A percentile compares a stretch with the other conserved stretches of the same genome.
These are phyloP conservation scores for Heliocybe sulcata DNA, from an alignment of 1,284 basidiomycete species.

Conservation along the genomic window DNA sequence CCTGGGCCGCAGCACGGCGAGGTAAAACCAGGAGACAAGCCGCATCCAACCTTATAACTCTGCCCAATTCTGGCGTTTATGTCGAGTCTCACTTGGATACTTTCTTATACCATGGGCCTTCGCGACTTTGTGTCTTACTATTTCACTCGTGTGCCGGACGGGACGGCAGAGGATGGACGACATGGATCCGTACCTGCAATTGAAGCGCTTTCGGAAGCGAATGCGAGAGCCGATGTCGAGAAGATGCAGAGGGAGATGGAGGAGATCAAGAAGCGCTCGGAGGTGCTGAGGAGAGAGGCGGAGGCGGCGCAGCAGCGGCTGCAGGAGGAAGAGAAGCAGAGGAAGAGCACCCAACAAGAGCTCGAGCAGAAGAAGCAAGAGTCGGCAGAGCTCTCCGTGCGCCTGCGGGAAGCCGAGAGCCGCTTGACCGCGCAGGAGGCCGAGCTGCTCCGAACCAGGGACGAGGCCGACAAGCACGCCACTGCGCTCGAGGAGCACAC, in stretches of 20 bases:
- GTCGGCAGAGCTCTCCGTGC: background rate
- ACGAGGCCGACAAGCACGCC: background rate
- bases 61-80: background rate
- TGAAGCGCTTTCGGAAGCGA: background rate
- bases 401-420: background rate
- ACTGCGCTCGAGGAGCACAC: background rate
- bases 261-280: background rate
- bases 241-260: background rate
- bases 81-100: background rate
- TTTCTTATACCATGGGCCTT: background rate
- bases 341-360: background rate
- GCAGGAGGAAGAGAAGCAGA: background rate
- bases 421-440: background rate
- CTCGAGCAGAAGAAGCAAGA: background rate
- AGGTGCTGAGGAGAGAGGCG: background rate
- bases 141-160: background rate
- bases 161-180: background rate
- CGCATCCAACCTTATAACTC: background rate
- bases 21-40: background rate
- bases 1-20: too few species aligned
- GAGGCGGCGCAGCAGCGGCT: background rate
- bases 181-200: background rate
- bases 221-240: background rate
- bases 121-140: background rate
- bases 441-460: background rate